Conservation (phyloP, 345 rosid species). For the Murraya paniculata region DNA sequence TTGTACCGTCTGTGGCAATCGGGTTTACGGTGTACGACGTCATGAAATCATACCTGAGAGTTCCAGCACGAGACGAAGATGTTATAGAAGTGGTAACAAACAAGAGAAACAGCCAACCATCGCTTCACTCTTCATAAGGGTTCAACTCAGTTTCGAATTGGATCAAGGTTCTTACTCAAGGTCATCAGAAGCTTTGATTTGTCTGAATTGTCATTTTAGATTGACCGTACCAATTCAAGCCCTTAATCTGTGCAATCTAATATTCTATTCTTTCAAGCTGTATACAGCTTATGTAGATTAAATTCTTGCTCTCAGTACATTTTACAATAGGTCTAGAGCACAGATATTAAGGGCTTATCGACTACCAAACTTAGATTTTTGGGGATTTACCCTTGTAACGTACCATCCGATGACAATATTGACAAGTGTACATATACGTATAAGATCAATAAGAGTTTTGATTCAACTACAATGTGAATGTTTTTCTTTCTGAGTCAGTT, state of each 20-base stretch:
- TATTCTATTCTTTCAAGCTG: slow-evolving; percentile 39
- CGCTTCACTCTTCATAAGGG: slow-evolving; percentile 41
- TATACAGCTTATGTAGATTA: slow-evolving; percentile 5
- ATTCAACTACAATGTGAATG: background rate
- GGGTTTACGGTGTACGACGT: slow-evolving; percentile 93
- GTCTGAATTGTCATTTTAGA: slow-evolving; percentile 17
- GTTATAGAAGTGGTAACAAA: slow-evolving; percentile 49
- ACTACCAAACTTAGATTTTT: background rate
- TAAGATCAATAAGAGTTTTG: slow-evolving; percentile 11
- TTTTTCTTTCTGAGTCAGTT: background rate
- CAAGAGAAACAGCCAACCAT: slow-evolving; percentile 45
- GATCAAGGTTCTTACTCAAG: background rate
- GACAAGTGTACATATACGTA: background rate
- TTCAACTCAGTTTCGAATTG: background rate
- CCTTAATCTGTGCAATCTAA: slow-evolving; percentile 29
- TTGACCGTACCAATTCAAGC: slow-evolving; percentile 20
- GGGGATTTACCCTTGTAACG: background rate
- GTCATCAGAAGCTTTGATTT: background rate
- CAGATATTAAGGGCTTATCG: background rate
- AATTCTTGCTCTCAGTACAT: slow-evolving; percentile 11
- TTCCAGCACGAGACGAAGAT: slow-evolving; percentile 74
- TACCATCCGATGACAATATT: background rate
- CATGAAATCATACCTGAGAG: slow-evolving; percentile 73
- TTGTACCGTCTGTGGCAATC: slow-evolving; percentile 89
- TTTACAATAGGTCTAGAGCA: background rate